Evolutionary conservation across 805 yeast species (phyloP).

Genomic region (Wickerhamiella domercqiae): DNA sequence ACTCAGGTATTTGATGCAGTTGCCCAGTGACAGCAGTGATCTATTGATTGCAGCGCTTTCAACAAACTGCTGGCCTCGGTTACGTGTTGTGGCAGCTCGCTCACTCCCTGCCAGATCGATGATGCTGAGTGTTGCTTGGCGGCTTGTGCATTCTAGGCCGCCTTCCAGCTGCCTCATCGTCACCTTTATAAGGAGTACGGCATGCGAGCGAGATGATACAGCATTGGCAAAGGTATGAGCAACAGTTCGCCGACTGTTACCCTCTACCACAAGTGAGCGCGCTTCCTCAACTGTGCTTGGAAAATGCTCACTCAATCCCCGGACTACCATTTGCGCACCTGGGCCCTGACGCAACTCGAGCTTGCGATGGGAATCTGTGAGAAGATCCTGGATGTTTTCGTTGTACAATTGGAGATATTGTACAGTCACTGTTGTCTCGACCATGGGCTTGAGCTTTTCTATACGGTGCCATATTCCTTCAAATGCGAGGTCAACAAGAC

Average conservation of each 20-base stretch:
- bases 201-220: conserved; percentile 84
- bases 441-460: conserved; percentile 29
- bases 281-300: conserved; percentile 29
- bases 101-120: conserved; percentile 94
- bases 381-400: conserved; percentile 69
- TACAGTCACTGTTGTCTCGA: conserved; percentile 42
- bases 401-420: conserved; percentile 75
- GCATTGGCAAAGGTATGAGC: conserved; percentile 87
- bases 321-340: conserved; percentile 46
- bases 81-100: conserved; percentile 78
- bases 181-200: conserved; percentile 72
- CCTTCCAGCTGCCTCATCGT: not conserved
- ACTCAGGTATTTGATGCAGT: conserved; percentile 85
- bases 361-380: conserved; percentile 35
- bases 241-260: conserved; percentile 36
- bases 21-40: conserved; percentile 78
- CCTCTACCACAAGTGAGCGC: conserved; percentile 7
- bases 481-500: conserved; percentile 66
- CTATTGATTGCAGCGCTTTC: conserved; percentile 93
- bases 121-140: conserved; percentile 53
- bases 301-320: conserved; percentile 49
- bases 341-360: conserved; percentile 55
- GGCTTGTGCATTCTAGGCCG: conserved; percentile 28
- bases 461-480: conserved; percentile 40
- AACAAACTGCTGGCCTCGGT: conserved; percentile 61